Conservation (phyloP, 306 rosid species). For the peach (Prunus persica) region DNA sequence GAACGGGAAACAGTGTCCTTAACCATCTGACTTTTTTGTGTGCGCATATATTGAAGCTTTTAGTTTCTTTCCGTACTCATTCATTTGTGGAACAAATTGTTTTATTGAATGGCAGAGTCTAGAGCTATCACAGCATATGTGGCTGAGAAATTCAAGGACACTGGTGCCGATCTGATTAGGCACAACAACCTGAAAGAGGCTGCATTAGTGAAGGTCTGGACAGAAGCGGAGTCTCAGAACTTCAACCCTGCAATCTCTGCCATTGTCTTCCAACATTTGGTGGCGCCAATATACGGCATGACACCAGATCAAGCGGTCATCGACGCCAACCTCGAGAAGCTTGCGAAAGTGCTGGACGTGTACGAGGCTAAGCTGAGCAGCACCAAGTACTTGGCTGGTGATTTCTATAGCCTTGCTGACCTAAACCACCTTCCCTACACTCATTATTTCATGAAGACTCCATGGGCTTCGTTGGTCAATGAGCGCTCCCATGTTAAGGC, state of each 20-base stretch:
- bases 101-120: conserved; percentile 44
- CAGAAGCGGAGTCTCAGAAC: conserved; percentile 59
- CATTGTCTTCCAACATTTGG: conserved; percentile 46
- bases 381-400: conserved; percentile 65
- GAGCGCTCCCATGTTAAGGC: conserved; percentile 67
- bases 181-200: conserved; percentile 43
- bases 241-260: conserved; percentile 48
- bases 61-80: too few relatives aligned
- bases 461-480: conserved; percentile 49
- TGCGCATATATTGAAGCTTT: too few relatives aligned
- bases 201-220: conserved; percentile 66
- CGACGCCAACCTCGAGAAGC: conserved; percentile 46
- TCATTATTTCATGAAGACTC: conserved; percentile 61
- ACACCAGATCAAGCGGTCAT: conserved; percentile 45
- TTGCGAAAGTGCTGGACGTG: conserved; percentile 50
- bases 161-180: conserved; percentile 48
- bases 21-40: too few relatives aligned
- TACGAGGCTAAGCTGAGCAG: conserved; percentile 55
- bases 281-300: conserved; percentile 47
- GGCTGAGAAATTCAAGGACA: conserved; percentile 63
- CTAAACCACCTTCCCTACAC: conserved; percentile 56
- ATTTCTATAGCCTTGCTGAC: conserved; percentile 62
- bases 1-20: too few relatives aligned
- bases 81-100: too few relatives aligned
- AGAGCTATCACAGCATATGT: conserved; percentile 68